Percentiles rank a stretch among this genome's conserved stretches.
phyloP scores from a whole-genome alignment of 148 eudicot genomes.

The Camellia japonica region DNA sequence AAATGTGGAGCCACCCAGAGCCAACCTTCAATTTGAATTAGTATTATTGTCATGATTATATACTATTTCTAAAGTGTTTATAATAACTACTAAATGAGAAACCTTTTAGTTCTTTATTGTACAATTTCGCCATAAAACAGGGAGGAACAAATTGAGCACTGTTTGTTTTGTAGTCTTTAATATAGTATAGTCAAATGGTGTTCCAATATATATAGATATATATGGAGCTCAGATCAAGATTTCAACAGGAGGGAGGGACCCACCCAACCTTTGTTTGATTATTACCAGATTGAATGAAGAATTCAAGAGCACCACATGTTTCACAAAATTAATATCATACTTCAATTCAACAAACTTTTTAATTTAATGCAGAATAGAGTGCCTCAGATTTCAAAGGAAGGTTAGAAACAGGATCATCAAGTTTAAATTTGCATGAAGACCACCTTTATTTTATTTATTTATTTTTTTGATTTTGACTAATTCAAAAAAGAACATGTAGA shows the following conservation, averaged over 20 bases:
- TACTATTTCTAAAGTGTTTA: not conserved
- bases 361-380: not conserved
- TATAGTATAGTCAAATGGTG: not conserved
- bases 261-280: not conserved
- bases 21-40: too few relatives aligned
- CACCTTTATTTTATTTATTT: too few relatives aligned
- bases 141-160: constrained; percentile 7
- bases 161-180: not conserved
- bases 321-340: not conserved
- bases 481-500: too few relatives aligned
- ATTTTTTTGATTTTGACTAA: too few relatives aligned
- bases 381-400: constrained; percentile 1
- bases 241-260: not conserved
- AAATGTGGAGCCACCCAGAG: not conserved
- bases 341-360: not conserved
- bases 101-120: not conserved
- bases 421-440: not conserved
- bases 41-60: not conserved
- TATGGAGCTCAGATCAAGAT: not conserved
- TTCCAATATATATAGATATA: too few relatives aligned
- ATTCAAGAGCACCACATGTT: constrained; percentile 1
- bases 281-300: constrained; percentile 9
- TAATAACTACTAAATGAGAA: not conserved
- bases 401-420: not conserved
- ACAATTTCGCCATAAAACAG: constrained; percentile 1